Base-by-base conservation (phyloP, 768 basidiomycete genomes). In the Gyrodon lividus region DNA sequence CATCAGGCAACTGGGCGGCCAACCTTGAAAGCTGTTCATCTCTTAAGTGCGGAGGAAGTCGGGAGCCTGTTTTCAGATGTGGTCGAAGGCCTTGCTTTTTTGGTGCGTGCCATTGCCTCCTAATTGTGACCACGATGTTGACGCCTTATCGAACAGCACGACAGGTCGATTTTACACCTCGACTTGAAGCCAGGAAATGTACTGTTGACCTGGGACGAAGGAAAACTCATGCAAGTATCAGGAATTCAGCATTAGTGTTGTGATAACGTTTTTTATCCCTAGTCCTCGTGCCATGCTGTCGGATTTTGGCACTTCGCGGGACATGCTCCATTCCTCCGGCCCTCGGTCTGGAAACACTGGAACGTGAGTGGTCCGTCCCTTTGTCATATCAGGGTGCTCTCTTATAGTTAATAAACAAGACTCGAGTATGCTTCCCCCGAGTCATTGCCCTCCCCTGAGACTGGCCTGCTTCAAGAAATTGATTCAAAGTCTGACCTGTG, bases 101-200 rank as follows among this genome's bases (percentile, higher is more conserved):
- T 98, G 70, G 93, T 93, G 56, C 50, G 83, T 69, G 24, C 17
- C 19, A 20, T 19, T 43, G 39, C 22, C 34, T 19, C 10, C 10
- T 13, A 4, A 8, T 41, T n/a, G 39, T 46, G 26, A 14, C 30
- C 40, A 23, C n/a, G 24, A 53, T 30, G 24, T 46, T 58, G 43
- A 60, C 52, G 19, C 50, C 10, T 49, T 20, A 23, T 22, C 43
- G 4, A 30, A 60, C 12, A 92, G 89, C 91, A 93, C 57, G 79
- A 83, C 58, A 84, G 79, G 61, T 86, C 90, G 1, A 95, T 98
- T 45, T 66, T 98, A 20, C 95, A 98, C 65, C 80, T 97, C 3
- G 95, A 98, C 64, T 71, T 98, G 56, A 98, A 97, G 68, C 92
- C 93, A 9, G 92, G 91, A 6, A 97, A 98, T 63, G 92, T 98